Evolutionary conservation across 208 protist species (phyloP).

Genomic region (Plasmodiophora brassicae): DNA sequence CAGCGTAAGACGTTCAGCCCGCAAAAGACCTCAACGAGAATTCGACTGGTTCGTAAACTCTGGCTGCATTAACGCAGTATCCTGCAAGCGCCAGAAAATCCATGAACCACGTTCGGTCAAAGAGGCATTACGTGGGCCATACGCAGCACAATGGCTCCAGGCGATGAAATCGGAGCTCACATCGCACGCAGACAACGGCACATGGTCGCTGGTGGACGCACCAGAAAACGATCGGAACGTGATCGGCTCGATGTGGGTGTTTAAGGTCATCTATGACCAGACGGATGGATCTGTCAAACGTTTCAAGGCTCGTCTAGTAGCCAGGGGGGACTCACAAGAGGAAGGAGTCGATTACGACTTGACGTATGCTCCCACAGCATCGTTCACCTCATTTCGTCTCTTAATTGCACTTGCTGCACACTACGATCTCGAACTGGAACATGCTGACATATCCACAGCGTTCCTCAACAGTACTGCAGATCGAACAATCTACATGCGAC

Average conservation of each 20-base stretch:
- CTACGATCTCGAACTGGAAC: not conserved
- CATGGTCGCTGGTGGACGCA: constrained; percentile 4
- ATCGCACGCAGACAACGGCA: not conserved
- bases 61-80: not conserved
- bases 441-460: no score
- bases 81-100: no score
- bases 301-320: not conserved
- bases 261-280: not conserved
- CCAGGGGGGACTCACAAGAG: not conserved
- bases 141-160: no score
- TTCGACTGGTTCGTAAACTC: not conserved
- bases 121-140: no score
- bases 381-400: not conserved
- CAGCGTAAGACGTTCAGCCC: not conserved
- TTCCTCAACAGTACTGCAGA: not conserved
- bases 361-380: not conserved
- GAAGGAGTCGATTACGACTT: not conserved
- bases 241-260: not conserved
- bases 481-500: not conserved
- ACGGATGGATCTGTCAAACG: not conserved
- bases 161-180: no score
- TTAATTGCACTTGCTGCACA: not conserved
- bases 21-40: not conserved
- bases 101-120: no score
- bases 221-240: not conserved